Percentiles rank a stretch among this genome's conserved stretches.
Evolutionary conservation across 768 basidiomycete species (phyloP).

Genomic region (Amanita pseudoporphyria): DNA sequence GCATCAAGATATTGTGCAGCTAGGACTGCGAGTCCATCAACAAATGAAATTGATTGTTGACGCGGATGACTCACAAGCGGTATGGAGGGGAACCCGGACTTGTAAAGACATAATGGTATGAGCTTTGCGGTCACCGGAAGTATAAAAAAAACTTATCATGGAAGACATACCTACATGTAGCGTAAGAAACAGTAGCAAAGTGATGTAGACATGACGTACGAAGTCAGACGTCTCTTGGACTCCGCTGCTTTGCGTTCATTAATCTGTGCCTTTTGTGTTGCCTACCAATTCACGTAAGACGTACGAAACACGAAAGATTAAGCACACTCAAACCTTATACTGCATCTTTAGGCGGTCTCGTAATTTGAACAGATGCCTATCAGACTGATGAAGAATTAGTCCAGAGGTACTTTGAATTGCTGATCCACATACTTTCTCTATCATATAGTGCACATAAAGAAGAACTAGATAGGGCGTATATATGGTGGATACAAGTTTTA

Average conservation of each 20-base stretch:
- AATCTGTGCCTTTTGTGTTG: slow-evolving; percentile 68
- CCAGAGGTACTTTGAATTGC: neutral
- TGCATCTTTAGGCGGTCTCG: slow-evolving; percentile 71
- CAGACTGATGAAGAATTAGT: slow-evolving; percentile 32
- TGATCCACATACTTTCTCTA: slow-evolving; percentile 38
- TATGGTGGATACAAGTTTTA: slow-evolving; percentile 6
- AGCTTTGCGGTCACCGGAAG: slow-evolving; percentile 1
- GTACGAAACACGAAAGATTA: neutral
- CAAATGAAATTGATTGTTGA: slow-evolving; percentile 11
- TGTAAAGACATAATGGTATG: slow-evolving; percentile 27
- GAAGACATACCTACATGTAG: slow-evolving; percentile 50
- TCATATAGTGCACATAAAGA: slow-evolving; percentile 64
- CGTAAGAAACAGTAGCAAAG: slow-evolving; percentile 1
- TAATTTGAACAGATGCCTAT: slow-evolving; percentile 57
- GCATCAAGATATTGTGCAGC: slow-evolving; percentile 93
- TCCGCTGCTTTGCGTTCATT: slow-evolving; percentile 71
- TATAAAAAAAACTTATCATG: slow-evolving; percentile 48
- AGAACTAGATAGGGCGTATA: slow-evolving; percentile 39
- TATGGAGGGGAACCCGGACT: slow-evolving; percentile 77
- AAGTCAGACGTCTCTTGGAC: slow-evolving; percentile 72
- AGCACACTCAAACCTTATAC: slow-evolving; percentile 33
- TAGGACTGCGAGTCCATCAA: slow-evolving; percentile 32
- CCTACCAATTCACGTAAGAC: slow-evolving; percentile 17
- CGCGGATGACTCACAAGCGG: slow-evolving; percentile 40
- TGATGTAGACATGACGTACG: slow-evolving; percentile 37